phyloP scores from a whole-genome alignment of 1,139 yeast species.

The Martiniozyma asiatica region DNA sequence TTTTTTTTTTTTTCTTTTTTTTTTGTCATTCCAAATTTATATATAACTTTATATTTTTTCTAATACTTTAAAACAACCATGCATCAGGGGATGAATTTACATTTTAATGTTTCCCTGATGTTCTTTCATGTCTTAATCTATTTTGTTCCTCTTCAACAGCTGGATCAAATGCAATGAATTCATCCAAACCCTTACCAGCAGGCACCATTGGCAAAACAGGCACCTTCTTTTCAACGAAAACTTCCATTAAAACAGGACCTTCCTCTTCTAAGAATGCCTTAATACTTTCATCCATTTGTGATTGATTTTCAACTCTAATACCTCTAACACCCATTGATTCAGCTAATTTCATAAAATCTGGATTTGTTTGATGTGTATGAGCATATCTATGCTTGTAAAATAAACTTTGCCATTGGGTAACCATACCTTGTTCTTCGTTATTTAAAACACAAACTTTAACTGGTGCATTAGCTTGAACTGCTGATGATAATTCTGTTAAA shows the following conservation, averaged over 20 bases:
- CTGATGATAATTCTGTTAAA: slow-evolving; percentile 80
- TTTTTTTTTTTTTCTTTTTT: not conserved
- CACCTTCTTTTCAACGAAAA: slow-evolving; percentile 84
- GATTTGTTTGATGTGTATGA: slow-evolving; percentile 92
- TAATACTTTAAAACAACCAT: too few relatives aligned
- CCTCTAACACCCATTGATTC: slow-evolving; percentile 91
- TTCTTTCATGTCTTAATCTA: slow-evolving; percentile 48
- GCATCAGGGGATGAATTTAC: too few relatives aligned
- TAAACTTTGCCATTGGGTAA: slow-evolving; percentile 96
- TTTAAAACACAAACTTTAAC: slow-evolving; percentile 80
- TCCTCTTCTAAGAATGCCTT: slow-evolving; percentile 61
- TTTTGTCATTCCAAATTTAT: not conserved
- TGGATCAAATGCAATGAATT: slow-evolving; percentile 77
- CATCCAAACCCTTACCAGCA: slow-evolving; percentile 88
- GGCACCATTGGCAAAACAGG: slow-evolving; percentile 99
- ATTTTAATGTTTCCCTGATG: slow-evolving; percentile 44
- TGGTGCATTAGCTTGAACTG: slow-evolving; percentile 88
- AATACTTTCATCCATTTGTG: slow-evolving; percentile 49
- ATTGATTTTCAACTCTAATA: slow-evolving; percentile 57
- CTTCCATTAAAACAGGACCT: slow-evolving; percentile 88
- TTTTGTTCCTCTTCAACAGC: slow-evolving; percentile 66
- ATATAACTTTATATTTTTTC: not conserved
- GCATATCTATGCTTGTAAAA: slow-evolving; percentile 95
- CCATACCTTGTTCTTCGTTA: slow-evolving; percentile 99
- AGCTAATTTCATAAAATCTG: slow-evolving; percentile 84